Base-by-base conservation (phyloP, 305 asterid genomes). In the Withania somnifera region DNA sequence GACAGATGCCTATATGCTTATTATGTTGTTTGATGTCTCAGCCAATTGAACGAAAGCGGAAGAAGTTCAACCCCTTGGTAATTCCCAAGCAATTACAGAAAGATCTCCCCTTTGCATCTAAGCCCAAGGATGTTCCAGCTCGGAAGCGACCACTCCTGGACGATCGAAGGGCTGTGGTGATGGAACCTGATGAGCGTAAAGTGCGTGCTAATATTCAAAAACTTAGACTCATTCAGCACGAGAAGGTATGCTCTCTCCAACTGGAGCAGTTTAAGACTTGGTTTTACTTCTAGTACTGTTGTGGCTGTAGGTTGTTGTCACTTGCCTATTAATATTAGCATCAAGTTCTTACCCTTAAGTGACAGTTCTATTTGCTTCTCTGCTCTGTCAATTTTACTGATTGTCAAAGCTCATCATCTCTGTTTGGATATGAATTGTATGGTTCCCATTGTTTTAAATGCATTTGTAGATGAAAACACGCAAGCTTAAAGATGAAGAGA, bases 1-100 rank as follows among this genome's bases (percentile, higher is more conserved):
- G 80, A 76, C 30, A 9, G 30, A 51, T 5, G 38, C 67, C 57
- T 57, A 68, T 75, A 36, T 45, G 40, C n/a, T 83, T 50, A 11
- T 83, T 82, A 60, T 60, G n/a, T 82, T 84, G 53, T 52, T 63
- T 67, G 78, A 24, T 52, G 60, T 68, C 14, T 73, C 87, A 96
- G 98, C 94, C 95, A 76, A 89, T 96, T 78, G 99, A 93, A 83
- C 90, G 99, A 89, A 94, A 91, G 88, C 91, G 77, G 20, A 91
- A 81, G 88, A 94, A 96, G 92, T 96, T 91, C 94, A 94, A 93
- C 81, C 94, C 97, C 7, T 67, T 93, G 86, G 97, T 92, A 78
- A 93, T 96, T 82, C 94, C 99, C 76, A 93, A 90, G 91, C 82
- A 90, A 2, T 77, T 96, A 81, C 94, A 90, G 89, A 89, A 83